Conservation (phyloP, 257 asterid genomes). For the Jasminum sambac region DNA sequence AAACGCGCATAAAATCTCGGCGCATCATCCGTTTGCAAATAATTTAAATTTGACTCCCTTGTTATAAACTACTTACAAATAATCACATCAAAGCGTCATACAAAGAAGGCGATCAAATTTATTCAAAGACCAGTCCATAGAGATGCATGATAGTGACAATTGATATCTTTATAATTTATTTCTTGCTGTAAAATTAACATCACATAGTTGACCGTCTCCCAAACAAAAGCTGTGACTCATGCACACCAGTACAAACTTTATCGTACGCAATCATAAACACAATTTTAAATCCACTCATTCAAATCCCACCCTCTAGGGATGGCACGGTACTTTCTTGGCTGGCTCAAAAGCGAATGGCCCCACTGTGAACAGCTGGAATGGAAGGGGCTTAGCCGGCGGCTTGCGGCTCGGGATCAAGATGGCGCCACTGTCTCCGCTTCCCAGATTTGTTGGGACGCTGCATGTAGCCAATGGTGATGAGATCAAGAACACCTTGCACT, state of each 20-base stretch:
- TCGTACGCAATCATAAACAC: background rate
- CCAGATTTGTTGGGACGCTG: constrained; percentile 35
- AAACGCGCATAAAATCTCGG: too few relatives aligned
- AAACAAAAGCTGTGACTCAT: background rate
- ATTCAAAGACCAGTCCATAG: too few relatives aligned
- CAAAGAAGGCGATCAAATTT: too few relatives aligned
- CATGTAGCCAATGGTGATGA: constrained; percentile 35
- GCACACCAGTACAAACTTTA: background rate
- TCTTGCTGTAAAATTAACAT: background rate
- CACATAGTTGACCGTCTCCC: too few relatives aligned
- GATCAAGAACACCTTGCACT: constrained; percentile 37
- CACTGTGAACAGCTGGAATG: constrained; percentile 31
- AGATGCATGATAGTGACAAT: background rate
- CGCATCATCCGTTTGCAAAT: too few relatives aligned
- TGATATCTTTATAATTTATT: background rate
- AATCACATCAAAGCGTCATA: too few relatives aligned
- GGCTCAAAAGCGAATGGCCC: constrained; percentile 53
- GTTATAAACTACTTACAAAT: too few relatives aligned
- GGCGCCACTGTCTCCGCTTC: constrained; percentile 38
- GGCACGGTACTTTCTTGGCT: constrained; percentile 31
- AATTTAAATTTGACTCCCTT: too few relatives aligned
- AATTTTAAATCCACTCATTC: background rate
- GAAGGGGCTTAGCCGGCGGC: constrained; percentile 18
- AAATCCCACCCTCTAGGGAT: background rate
- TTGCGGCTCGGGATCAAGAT: constrained; percentile 22